Evolutionary conservation across 257 asterid species (phyloP).

Genomic region (Nicotiana otophora): DNA sequence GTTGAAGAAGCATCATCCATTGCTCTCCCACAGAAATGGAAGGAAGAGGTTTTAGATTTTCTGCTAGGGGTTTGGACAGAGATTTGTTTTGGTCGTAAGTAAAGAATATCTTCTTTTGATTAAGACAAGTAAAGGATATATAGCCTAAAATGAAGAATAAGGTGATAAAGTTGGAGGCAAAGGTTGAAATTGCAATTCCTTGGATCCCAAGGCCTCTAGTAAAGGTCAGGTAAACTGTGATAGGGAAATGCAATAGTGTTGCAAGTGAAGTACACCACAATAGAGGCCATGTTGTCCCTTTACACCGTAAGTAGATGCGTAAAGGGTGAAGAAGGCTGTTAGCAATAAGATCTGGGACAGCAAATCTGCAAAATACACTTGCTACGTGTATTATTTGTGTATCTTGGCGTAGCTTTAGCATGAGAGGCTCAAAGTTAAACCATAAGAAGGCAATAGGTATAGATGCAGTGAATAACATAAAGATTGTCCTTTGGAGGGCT

Average conservation of each 20-base stretch:
- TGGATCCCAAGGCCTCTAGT: constrained; percentile 57
- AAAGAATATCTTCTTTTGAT: constrained; percentile 3
- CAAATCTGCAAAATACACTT: constrained; percentile 57
- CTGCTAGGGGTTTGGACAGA: constrained; percentile 29
- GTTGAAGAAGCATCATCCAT: constrained; percentile 61
- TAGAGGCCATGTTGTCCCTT: constrained; percentile 80
- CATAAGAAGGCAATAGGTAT: constrained; percentile 70
- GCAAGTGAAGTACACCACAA: constrained; percentile 74
- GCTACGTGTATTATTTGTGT: constrained; percentile 62
- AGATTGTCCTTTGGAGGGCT: constrained; percentile 61
- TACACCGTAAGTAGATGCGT: constrained; percentile 78
- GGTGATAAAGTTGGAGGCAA: constrained; percentile 48
- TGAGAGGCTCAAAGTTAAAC: constrained; percentile 69
- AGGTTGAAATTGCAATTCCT: constrained; percentile 72
- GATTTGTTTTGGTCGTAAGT: constrained; percentile 23
- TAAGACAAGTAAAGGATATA: constrained; percentile 24
- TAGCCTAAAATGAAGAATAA: constrained; percentile 53
- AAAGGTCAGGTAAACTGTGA: constrained; percentile 68
- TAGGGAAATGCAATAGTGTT: constrained; percentile 62
- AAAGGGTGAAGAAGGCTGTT: constrained; percentile 79
- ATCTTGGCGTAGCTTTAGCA: constrained; percentile 78
- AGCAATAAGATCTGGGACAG: constrained; percentile 78
- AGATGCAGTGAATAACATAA: constrained; percentile 59
- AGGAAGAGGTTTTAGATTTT: constrained; percentile 25
- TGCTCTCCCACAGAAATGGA: constrained; percentile 47